Evolutionary conservation across 2,329 filamentous ascomycete species (phyloP).

Genomic region (Pseudophaeomoniella oleicola): DNA sequence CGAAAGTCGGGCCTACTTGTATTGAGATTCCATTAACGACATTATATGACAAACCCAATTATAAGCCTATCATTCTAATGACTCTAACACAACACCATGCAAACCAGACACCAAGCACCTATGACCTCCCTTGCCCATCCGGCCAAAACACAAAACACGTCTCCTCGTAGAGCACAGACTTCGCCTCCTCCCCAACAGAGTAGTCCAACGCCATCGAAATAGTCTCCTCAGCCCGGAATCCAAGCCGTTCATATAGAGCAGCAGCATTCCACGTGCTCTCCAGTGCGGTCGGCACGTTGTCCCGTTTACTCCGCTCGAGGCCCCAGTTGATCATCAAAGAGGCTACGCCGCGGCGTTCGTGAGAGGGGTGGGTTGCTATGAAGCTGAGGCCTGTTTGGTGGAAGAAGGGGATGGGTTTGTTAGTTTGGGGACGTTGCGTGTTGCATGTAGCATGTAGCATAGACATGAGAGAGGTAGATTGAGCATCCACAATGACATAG

Average conservation of each 20-base stretch:
- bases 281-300: constrained; percentile 5
- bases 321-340: constrained; percentile 9
- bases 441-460: too few relatives aligned
- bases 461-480: background rate
- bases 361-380: constrained; percentile 8
- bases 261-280: constrained; percentile 7
- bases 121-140: background rate
- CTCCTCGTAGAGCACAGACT: constrained; percentile 8
- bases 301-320: constrained; percentile 5
- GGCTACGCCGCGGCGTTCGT: constrained; percentile 10
- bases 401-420: background rate
- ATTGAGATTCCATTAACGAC: too few relatives aligned
- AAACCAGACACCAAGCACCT: background rate
- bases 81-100: background rate
- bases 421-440: background rate
- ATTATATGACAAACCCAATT: too few relatives aligned
- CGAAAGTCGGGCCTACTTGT: background rate
- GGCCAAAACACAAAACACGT: constrained; percentile 7
- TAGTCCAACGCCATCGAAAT: constrained; percentile 7
- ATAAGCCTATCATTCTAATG: background rate
- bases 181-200: constrained; percentile 3
- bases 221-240: constrained; percentile 5
- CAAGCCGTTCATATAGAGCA: constrained; percentile 6
- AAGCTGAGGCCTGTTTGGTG: constrained; percentile 7
- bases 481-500: background rate